Conservation (phyloP, 345 rosid species). For the Raphanus sativus region DNA sequence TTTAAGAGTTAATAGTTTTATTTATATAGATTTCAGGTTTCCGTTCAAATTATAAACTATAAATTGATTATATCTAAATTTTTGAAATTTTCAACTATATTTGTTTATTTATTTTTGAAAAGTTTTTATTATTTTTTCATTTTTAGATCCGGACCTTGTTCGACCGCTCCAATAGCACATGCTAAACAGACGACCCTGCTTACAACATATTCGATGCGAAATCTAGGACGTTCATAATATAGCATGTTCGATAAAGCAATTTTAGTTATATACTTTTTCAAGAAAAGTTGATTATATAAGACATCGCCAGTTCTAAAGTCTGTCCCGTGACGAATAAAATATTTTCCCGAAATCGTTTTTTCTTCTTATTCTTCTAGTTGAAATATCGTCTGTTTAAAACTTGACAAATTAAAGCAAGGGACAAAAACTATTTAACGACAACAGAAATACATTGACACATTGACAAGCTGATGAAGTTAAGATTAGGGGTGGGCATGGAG, state of each 20-base stretch:
- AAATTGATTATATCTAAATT: too few relatives aligned
- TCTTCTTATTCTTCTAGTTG: neutral
- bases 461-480: constrained; percentile 14
- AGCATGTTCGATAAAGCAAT: neutral
- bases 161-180: too few relatives aligned
- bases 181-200: too few relatives aligned
- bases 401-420: constrained; percentile 9
- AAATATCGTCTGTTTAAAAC: neutral
- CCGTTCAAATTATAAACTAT: too few relatives aligned
- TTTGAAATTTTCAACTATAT: too few relatives aligned
- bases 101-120: too few relatives aligned
- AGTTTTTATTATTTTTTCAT: too few relatives aligned
- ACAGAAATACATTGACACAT: neutral
- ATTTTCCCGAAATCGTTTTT: neutral
- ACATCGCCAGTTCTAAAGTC: neutral
- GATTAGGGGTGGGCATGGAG: too few relatives aligned
- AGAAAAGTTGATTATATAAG: neutral
- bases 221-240: neutral
- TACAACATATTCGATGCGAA: neutral
- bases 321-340: neutral
- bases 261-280: neutral
- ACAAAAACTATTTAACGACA: constrained; percentile 16
- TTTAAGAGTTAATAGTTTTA: too few relatives aligned
- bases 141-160: too few relatives aligned
- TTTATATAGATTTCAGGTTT: too few relatives aligned